Conservation (phyloP, 1,139 yeast genomes). For the Taiozyma sp. region DNA sequence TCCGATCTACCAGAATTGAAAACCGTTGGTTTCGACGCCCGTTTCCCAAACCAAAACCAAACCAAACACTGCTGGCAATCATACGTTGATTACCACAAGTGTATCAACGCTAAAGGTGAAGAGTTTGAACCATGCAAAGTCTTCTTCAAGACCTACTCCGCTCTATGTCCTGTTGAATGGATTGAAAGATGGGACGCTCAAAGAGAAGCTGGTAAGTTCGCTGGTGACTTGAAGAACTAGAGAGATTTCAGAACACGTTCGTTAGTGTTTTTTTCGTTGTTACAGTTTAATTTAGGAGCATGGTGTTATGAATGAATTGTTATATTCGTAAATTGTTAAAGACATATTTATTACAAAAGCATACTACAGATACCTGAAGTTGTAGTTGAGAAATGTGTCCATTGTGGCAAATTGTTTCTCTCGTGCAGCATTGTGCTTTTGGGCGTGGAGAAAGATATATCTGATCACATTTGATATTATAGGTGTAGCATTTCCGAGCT, state of each 20-base stretch:
- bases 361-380: neutral
- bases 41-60: conserved; percentile 97
- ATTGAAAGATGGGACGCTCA: conserved; percentile 95
- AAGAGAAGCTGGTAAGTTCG: conserved; percentile 69
- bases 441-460: neutral
- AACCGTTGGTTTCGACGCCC: conserved; percentile 85
- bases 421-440: neutral
- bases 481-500: neutral
- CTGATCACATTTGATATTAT: neutral
- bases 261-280: neutral
- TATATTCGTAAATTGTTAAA: neutral
- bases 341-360: neutral
- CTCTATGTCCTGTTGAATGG: conserved; percentile 93
- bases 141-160: conserved; percentile 84
- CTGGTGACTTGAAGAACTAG: conserved; percentile 45
- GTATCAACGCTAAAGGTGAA: conserved; percentile 95
- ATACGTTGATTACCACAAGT: conserved; percentile 96
- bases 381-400: neutral
- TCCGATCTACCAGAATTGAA: conserved; percentile 38
- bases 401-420: neutral
- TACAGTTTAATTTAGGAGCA: neutral
- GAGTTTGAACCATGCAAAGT: conserved; percentile 97
- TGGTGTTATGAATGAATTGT: neutral
- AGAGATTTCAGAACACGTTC: neutral
- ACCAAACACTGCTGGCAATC: conserved; percentile 98